Base-by-base conservation (phyloP, 495 filamentous ascomycete genomes). In the Filosporella fistucella region DNA sequence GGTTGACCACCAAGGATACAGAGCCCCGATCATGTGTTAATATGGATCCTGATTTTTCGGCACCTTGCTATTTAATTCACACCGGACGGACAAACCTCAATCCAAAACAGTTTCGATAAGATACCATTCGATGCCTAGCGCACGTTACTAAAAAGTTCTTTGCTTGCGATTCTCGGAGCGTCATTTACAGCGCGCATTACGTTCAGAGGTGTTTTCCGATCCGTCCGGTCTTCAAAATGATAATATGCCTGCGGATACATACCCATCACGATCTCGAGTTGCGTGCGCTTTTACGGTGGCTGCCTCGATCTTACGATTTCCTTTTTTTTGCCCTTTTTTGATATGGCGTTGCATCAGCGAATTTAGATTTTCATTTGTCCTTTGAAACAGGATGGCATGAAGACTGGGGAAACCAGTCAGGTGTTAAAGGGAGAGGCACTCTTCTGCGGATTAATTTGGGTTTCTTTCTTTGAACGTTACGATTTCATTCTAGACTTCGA, bases 301-400 rank as follows among this genome's bases (percentile, higher is more conserved):
- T 47, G 56, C 56, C 56, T 59, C 56, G 56, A 59, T 59, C 56
- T 59, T 50, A 59, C 52, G 56, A 59, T 35, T 47, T 55, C 39
- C 37, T 54, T 57, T 43, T 23, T 24, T 39, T 45, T 45, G 26
- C 40, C 29, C 12, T 39, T 49, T 35, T 44, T 52, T 26, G 53
- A 39, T 30, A 30, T 21, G 52, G 56, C 56, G 56, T 59, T 59
- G 48, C 56, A 59, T 59, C 45, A 59, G 56, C 56, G 56, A 36
- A 45, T 44, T 49, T 55, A 50, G 46, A 50, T 38, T 46, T 51
- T 48, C 49, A 12, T 59, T 59, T 55, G 48, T 55, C 33, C 37
- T 58, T 52, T 24, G 29, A 55, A 55, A 37, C 46, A 30, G 52
- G 56, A 52, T 53, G 51, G 56, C 55, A 54, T 54, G 45, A 52